Conservation (phyloP, 2,329 filamentous ascomycete species). For the Zymoseptoria crescenta region DNA sequence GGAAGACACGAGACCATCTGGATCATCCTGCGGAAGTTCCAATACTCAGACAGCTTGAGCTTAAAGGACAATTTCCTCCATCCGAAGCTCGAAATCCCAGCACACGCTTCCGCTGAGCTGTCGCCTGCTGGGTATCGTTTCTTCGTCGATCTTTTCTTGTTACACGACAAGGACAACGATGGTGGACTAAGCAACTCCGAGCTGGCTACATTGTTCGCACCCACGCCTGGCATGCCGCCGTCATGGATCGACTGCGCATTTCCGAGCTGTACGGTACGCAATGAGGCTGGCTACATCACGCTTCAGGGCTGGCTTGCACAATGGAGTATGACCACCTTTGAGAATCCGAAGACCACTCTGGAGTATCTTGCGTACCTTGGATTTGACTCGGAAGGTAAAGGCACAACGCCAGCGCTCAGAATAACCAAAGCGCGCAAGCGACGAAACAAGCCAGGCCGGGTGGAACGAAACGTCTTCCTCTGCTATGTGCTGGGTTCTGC, state of each 20-base stretch:
- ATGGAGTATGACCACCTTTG: conserved; percentile 99
- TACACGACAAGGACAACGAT: conserved; percentile 97
- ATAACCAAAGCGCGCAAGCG: conserved; percentile 87
- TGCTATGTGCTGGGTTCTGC: conserved; percentile 86
- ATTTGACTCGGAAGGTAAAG: conserved; percentile 70
- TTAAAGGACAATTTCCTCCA: conserved; percentile 85
- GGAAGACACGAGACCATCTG: conserved; percentile 97
- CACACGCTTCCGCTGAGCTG: conserved; percentile 85
- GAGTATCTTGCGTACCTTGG: conserved; percentile 95
- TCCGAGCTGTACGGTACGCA: conserved; percentile 86
- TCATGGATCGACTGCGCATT: conserved; percentile 88
- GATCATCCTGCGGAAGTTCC: conserved; percentile 90
- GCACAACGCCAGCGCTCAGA: conserved; percentile 77
- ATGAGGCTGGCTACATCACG: conserved; percentile 91
- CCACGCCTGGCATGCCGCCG: conserved; percentile 77
- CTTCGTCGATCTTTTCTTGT: conserved; percentile 90
- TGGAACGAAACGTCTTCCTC: conserved; percentile 88
- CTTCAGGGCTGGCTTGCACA: conserved; percentile 96
- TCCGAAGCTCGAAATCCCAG: conserved; percentile 88
- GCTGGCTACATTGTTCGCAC: conserved; percentile 78
- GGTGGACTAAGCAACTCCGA: conserved; percentile 84
- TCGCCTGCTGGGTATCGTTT: conserved; percentile 93
- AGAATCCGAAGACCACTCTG: conserved; percentile 87
- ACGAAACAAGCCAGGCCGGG: conserved; percentile 69
- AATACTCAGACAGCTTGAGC: conserved; percentile 92